Conservation (phyloP, 2,329 filamentous ascomycete genomes). For the Amphichorda felina region DNA sequence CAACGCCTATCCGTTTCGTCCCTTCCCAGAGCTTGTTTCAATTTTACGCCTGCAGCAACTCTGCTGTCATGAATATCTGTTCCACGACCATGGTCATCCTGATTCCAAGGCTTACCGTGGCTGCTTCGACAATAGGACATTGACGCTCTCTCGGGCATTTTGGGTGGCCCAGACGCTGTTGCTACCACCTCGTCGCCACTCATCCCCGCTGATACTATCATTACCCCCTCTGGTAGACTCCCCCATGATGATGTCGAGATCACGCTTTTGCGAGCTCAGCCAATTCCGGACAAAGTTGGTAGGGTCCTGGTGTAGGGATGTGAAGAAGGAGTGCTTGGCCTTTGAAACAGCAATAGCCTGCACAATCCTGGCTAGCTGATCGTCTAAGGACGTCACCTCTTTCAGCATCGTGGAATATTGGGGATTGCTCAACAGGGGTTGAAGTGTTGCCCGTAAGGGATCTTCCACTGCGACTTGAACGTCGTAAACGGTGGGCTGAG, state of each 20-base stretch:
- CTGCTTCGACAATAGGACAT: constrained; percentile 44
- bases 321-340: constrained; percentile 82
- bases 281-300: constrained; percentile 76
- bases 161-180: constrained; percentile 44
- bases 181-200: constrained; percentile 54
- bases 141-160: constrained; percentile 52
- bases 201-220: constrained; percentile 44
- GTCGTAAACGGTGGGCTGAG: constrained; percentile 79
- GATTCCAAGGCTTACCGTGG: constrained; percentile 6
- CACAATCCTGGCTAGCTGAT: constrained; percentile 72
- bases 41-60: background rate
- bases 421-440: constrained; percentile 55
- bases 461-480: constrained; percentile 77
- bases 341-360: constrained; percentile 78
- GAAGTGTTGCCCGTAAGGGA: constrained; percentile 57
- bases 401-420: constrained; percentile 61
- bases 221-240: constrained; percentile 58
- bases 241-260: constrained; percentile 78
- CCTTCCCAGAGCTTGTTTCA: background rate
- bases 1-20: background rate
- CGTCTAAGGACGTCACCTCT: constrained; percentile 67
- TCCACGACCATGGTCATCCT: too few species aligned
- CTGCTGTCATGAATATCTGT: background rate
- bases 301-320: constrained; percentile 67
- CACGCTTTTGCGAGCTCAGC: constrained; percentile 83